phyloP scores from a whole-genome alignment of 208 protist species.

The Trypanosoma melophagium region DNA sequence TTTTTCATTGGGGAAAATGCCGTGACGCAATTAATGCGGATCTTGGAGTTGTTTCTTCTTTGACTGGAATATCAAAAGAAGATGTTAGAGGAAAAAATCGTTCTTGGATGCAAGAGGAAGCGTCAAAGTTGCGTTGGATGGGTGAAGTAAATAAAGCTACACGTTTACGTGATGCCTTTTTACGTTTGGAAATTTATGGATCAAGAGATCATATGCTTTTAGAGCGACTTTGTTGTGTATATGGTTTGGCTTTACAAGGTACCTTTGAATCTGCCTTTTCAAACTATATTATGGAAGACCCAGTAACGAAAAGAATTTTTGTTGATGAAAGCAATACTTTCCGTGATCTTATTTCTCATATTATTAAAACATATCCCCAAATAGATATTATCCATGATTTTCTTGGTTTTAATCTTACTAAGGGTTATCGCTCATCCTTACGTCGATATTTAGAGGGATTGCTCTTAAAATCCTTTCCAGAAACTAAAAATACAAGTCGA shows the following conservation, averaged over 20 bases:
- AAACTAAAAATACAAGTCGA: constrained; percentile 23
- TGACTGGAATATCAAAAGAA: constrained; percentile 47
- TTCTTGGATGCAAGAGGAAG: constrained; percentile 76
- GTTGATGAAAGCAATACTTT: constrained; percentile 68
- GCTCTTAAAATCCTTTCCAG: constrained; percentile 27
- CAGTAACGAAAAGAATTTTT: constrained; percentile 37
- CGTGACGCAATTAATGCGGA: constrained; percentile 44
- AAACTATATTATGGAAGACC: constrained; percentile 73
- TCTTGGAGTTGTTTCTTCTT: constrained; percentile 38
- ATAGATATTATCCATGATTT: constrained; percentile 84
- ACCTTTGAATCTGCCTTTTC: constrained; percentile 81
- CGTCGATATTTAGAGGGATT: constrained; percentile 48
- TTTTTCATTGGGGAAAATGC: constrained; percentile 45
- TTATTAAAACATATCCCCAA: constrained; percentile 60
- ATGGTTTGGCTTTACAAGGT: constrained; percentile 68
- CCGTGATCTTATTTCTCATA: constrained; percentile 47
- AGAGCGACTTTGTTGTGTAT: constrained; percentile 81
- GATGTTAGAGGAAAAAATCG: constrained; percentile 61
- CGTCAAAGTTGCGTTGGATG: constrained; percentile 77
- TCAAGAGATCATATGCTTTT: constrained; percentile 67
- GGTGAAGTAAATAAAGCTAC: constrained; percentile 83
- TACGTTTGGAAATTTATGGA: constrained; percentile 74
- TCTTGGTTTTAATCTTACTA: constrained; percentile 67
- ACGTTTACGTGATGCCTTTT: constrained; percentile 78
- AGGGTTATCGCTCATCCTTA: constrained; percentile 68